A percentile compares a stretch with the other conserved stretches of the same genome.
phyloP scores from a whole-genome alignment of 139 green algal species.

The Pycnococcus provasolii region DNA sequence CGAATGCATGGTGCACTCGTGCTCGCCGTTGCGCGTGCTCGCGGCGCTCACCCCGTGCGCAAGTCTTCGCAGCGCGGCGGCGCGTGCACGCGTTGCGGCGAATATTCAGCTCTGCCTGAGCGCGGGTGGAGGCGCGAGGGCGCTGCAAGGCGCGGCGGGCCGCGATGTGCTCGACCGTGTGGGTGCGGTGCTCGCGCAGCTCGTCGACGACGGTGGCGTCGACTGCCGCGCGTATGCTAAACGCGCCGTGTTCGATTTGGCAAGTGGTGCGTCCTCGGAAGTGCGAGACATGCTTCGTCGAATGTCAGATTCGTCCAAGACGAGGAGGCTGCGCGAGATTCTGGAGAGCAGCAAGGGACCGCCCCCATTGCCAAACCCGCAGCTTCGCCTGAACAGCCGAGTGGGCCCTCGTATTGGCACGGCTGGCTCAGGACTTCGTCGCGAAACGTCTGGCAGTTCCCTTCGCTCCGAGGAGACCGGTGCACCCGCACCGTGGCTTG shows the following conservation, averaged over 20 bases:
- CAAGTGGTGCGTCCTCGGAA: background rate
- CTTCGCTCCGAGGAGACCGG: too few relatives aligned
- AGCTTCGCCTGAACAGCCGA: background rate
- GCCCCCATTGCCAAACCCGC: slow-evolving; percentile 23
- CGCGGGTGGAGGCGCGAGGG: background rate
- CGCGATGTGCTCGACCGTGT: slow-evolving; percentile 3
- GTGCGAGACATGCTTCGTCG: slow-evolving; percentile 1
- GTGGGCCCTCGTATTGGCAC: background rate
- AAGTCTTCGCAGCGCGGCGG: slow-evolving; percentile 34
- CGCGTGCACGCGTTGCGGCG: slow-evolving; percentile 31
- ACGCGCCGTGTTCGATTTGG: background rate
- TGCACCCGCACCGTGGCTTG: too few relatives aligned
- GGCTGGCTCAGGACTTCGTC: too few relatives aligned
- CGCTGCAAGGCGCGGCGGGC: background rate
- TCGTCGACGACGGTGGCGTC: slow-evolving; percentile 2
- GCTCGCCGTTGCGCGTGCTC: slow-evolving; percentile 9
- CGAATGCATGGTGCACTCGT: too few relatives aligned
- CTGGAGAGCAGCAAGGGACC: slow-evolving; percentile 37
- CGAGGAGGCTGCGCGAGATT: slow-evolving; percentile 29
- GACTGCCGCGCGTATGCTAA: slow-evolving; percentile 4
- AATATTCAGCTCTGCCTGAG: slow-evolving; percentile 49
- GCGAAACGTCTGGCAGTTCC: too few relatives aligned
- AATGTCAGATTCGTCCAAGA: background rate
- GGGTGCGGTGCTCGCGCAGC: background rate
- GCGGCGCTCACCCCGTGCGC: slow-evolving; percentile 39